Base-by-base conservation (phyloP, 1,139 yeast species). In the Pichia sp. region DNA sequence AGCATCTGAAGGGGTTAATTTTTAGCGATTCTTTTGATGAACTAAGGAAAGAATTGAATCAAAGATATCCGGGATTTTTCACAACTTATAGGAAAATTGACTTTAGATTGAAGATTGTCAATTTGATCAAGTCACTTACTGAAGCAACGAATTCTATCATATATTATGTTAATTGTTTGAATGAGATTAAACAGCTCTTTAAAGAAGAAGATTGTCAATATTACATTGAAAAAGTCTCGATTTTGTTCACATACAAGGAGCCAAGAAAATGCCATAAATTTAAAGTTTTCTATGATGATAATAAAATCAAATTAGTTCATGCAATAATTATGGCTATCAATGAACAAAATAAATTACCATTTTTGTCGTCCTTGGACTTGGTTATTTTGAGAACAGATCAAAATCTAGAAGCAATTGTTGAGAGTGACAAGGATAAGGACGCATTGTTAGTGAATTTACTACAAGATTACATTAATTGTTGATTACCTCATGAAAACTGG, bases 51-150 rank as follows among this genome's bases (percentile, higher is more conserved):
- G 16, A 55, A n/a, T 36, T 61, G 26, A 44, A 49, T 4, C 16
- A 43, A 3, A 42, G 49, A 16, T 54, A 49, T 38, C 77, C 80
- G 0, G 61, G 57, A 0, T 64, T 78, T 3, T 65, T 82, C 39
- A 53, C 58, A 3, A 60, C 60, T 9, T 69, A 73, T 40, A 56
- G 63, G 23, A 67, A 65, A 27, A 60, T 82, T 28, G 51, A 69
- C n/a, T 83, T 85, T 59, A 69, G 79, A 54, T 61, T 81, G 51
- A 61, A 71, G 48, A 67, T 78, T 54, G 64, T 79, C 53, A 66
- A 76, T 61, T 69, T 81, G 49, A 68, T 78, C 4, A 11, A 31
- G 9, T 4, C 23, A 10, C 23, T n/a, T 4, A 32, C 6, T 31
- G 29, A 31, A 16, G 8, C 10, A 10, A 7, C 6, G 3, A 23